A percentile compares a stretch with the other conserved stretches of the same genome.
phyloP scores from a whole-genome alignment of 1,139 yeast genomes.

The Blastobotrys apis region DNA sequence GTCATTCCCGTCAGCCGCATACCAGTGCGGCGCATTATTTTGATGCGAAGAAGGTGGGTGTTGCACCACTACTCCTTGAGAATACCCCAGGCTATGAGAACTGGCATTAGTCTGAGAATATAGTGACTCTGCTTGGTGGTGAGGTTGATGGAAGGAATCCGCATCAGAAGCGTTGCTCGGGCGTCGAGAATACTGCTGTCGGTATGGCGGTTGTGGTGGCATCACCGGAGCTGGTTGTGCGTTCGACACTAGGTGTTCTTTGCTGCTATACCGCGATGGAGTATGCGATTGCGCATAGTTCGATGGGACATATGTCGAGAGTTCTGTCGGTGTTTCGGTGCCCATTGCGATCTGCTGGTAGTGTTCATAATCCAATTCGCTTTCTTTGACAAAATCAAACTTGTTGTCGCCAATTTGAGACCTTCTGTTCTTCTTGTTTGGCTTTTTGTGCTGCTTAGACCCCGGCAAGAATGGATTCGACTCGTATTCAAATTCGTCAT shows the following conservation, averaged over 20 bases:
- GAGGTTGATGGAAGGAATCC: not conserved
- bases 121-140: not conserved
- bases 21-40: too few relatives aligned
- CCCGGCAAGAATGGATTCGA: constrained; percentile 17
- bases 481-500: constrained; percentile 17
- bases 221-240: too few relatives aligned
- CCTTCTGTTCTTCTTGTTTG: constrained; percentile 6
- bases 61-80: constrained; percentile 5
- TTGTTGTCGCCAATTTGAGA: constrained; percentile 17
- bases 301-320: not conserved
- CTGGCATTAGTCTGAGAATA: constrained; percentile 1
- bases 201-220: too few relatives aligned
- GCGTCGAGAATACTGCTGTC: not conserved
- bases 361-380: constrained; percentile 29
- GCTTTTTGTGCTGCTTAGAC: constrained; percentile 2
- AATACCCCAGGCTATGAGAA: constrained; percentile 1
- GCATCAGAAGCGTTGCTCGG: too few relatives aligned
- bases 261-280: not conserved
- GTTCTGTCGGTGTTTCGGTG: not conserved
- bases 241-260: not conserved
- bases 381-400: constrained; percentile 31
- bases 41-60: too few relatives aligned
- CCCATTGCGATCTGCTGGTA: constrained; percentile 15
- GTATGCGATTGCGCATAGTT: not conserved
- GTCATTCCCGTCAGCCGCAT: too few relatives aligned